These are phyloP conservation scores for Zalaria sp. DNA, from an alignment of 2,329 filamentous ascomycete genomes.

Conservation along the genomic window DNA sequence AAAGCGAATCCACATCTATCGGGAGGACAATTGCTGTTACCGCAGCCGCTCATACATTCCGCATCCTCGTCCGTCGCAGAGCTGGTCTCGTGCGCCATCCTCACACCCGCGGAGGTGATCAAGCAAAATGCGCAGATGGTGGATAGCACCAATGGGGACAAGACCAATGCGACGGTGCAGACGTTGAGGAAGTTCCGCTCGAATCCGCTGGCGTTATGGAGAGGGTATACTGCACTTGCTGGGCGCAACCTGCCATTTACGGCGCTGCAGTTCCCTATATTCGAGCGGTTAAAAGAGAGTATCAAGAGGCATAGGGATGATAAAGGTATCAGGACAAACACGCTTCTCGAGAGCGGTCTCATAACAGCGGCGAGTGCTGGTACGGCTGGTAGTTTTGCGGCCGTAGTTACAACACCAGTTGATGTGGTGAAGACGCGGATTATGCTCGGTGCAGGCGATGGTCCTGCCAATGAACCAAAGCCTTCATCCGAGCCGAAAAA, in stretches of 20 bases:
- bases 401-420: constrained; percentile 72
- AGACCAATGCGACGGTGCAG: constrained; percentile 38
- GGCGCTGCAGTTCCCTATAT: constrained; percentile 76
- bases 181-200: constrained; percentile 43
- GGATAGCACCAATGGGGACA: constrained; percentile 20
- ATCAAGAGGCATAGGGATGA: constrained; percentile 34
- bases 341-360: constrained; percentile 49
- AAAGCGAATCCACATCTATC: constrained; percentile 30
- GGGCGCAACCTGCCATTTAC: constrained; percentile 79
- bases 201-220: constrained; percentile 42
- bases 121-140: constrained; percentile 93
- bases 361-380: constrained; percentile 65
- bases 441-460: constrained; percentile 54
- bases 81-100: constrained; percentile 69
- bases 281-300: constrained; percentile 51
- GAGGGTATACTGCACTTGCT: constrained; percentile 68
- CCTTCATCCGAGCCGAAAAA: constrained; percentile 5
- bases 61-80: constrained; percentile 64
- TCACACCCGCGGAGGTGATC: constrained; percentile 79
- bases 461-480: constrained; percentile 11
- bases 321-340: constrained; percentile 21
- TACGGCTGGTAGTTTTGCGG: constrained; percentile 57
- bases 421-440: constrained; percentile 84
- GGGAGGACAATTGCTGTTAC: constrained; percentile 32
- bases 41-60: constrained; percentile 57